A percentile compares a stretch with the other conserved stretches of the same genome.
phyloP scores from a whole-genome alignment of 225 moss, liverwort and hornwort genomes.

The Pseudoscleropodium purum region DNA sequence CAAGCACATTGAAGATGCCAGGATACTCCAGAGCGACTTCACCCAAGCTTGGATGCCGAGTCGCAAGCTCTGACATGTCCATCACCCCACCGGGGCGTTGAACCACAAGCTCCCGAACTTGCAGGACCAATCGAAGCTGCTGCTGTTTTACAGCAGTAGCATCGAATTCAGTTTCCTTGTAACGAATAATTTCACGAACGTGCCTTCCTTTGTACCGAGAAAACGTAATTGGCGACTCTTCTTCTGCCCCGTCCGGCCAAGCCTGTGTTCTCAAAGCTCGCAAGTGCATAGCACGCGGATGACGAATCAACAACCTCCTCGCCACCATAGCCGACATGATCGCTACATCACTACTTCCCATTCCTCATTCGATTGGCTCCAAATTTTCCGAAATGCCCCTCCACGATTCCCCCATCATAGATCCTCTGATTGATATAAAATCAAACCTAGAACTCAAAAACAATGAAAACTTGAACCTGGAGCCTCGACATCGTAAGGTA shows the following conservation, averaged over 20 bases:
- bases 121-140: slow-evolving; percentile 6
- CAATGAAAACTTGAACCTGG: neutral
- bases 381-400: neutral
- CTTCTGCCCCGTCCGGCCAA: slow-evolving; percentile 1
- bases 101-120: slow-evolving; percentile 15
- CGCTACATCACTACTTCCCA: neutral
- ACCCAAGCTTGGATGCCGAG: neutral
- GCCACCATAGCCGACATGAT: slow-evolving; percentile 13
- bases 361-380: neutral
- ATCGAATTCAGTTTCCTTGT: slow-evolving; percentile 17
- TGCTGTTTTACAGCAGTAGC: slow-evolving; percentile 16
- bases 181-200: slow-evolving; percentile 23
- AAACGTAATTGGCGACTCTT: neutral
- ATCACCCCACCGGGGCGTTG: slow-evolving; percentile 18
- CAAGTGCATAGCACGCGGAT: neutral
- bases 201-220: slow-evolving; percentile 6
- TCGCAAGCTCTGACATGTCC: slow-evolving; percentile 24
- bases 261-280: slow-evolving; percentile 29
- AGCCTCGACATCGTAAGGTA: neutral
- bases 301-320: slow-evolving; percentile 4
- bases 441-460: neutral
- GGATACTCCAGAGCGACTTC: slow-evolving; percentile 5
- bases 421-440: neutral
- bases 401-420: neutral
- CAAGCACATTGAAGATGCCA: slow-evolving; percentile 30